Base-by-base conservation (phyloP, 2,329 filamentous ascomycete species). In the Trichocomaceae sp. region DNA sequence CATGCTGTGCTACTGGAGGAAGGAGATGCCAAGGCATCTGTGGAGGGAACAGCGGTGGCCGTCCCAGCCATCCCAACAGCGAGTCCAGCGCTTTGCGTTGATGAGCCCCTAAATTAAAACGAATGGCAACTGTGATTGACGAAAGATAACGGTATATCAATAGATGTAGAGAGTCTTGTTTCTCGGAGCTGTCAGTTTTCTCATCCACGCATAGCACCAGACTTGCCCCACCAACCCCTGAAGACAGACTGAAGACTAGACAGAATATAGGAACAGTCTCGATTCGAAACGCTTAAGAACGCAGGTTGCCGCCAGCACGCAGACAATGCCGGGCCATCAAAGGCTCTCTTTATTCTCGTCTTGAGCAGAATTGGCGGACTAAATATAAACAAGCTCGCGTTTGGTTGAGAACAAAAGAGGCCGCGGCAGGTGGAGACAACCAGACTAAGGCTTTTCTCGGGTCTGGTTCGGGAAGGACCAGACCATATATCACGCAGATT, bases 11-110 rank as follows among this genome's bases (percentile, higher is more conserved):
- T 69, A 57, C 66, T 62, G 51, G 59, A 65, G 61, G 63, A 61
- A 57, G 70, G 60, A 52, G 70, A 68, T 60, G 66, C 60, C 68
- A 72, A 64, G 61, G 67, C 64, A 67, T 73, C 71, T 61, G 68
- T 60, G 47, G 70, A 66, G 62, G 68, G 70, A 39, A 69, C 61
- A 53, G 65, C 69, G 56, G 71, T 71, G 57, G 70, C 64, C 58
- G 70, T 65, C 55, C 70, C 71, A 66, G 70, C 71, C 72, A 74
- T 74, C 63, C 58, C 60, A 59, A 47, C 29, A 42, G 37, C 17
- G 41, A 15, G 26, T 44, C 12, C 41, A 6, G n/a, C 35, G 12
- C 20, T 45, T 12, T 23, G 2, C 44, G 26, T 29, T 29, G 26
- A 29, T 29, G 5, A 10, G 7, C 23, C 48, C 6, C 31, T 26